Evolutionary conservation across 768 basidiomycete genomes (phyloP).

Genomic region (Lactarius tabidus): DNA sequence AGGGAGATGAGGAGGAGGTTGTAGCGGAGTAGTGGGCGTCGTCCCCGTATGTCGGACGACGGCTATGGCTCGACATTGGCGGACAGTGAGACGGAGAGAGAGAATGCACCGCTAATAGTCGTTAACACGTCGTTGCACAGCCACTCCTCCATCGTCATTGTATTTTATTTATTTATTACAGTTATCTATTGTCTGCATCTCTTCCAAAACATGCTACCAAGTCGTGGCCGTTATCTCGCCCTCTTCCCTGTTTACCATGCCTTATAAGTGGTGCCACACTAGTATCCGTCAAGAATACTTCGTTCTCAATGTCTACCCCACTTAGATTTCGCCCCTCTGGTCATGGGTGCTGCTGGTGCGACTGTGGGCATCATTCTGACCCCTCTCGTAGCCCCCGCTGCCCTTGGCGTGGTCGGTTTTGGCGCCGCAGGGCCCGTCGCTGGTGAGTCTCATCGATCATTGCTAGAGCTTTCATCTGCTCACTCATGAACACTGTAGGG

Average conservation of each 20-base stretch:
- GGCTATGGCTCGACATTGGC: background rate
- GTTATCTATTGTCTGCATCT: too few relatives aligned
- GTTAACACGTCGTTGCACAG: background rate
- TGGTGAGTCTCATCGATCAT: background rate
- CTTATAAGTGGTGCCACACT: background rate
- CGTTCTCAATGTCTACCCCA: background rate
- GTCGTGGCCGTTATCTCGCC: too few relatives aligned
- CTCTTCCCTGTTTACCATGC: background rate
- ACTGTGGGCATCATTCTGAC: background rate
- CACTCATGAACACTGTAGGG: background rate
- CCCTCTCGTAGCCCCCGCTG: background rate
- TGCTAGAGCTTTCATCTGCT: too few relatives aligned
- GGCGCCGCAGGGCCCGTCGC: slow-evolving; percentile 11
- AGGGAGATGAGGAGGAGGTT: slow-evolving; percentile 1
- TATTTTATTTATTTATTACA: background rate
- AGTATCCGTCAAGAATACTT: background rate
- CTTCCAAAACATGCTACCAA: too few relatives aligned
- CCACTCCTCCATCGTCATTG: background rate
- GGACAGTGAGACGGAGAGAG: background rate
- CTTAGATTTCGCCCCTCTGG: background rate
- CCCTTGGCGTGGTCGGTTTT: slow-evolving; percentile 1
- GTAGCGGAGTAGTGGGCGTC: background rate
- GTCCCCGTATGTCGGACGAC: background rate
- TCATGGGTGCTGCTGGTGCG: background rate
- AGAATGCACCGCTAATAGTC: too few relatives aligned